Percentiles rank a stretch among this genome's conserved stretches.
Conservation (phyloP, 108 stramenopile genomes). For the Nannochloropsis oceanica region DNA sequence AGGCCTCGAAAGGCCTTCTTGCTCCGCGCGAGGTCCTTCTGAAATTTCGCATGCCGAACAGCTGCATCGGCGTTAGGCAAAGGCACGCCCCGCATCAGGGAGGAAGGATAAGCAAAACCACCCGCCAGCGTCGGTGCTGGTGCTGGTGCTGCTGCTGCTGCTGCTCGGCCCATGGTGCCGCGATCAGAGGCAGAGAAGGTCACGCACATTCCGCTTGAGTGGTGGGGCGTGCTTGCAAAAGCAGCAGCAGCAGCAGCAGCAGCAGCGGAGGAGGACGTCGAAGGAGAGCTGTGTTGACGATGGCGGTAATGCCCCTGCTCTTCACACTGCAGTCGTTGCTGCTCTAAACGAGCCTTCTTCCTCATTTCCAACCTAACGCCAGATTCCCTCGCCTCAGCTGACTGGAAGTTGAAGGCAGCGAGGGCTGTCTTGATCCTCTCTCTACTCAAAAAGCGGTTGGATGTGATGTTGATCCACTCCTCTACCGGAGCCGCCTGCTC, state of each 20-base stretch:
- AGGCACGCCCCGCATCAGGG: background rate
- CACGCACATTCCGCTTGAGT: background rate
- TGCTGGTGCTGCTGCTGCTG: background rate
- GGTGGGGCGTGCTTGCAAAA: background rate
- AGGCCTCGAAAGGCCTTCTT: background rate
- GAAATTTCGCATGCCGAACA: background rate
- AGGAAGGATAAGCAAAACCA: background rate
- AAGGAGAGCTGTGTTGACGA: too few relatives aligned
- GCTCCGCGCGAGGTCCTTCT: background rate
- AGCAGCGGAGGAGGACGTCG: too few relatives aligned
- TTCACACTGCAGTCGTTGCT: background rate
- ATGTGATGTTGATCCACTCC: slow-evolving; percentile 19
- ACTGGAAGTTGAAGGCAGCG: background rate
- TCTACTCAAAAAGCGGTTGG: slow-evolving; percentile 7
- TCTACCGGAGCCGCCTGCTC: slow-evolving; percentile 5
- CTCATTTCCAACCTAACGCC: background rate
- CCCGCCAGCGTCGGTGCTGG: background rate
- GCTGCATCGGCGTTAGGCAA: background rate
- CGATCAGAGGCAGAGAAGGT: background rate
- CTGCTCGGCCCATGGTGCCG: background rate
- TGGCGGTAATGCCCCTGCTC: background rate
- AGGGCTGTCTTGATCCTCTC: background rate
- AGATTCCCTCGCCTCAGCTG: background rate
- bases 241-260: background rate
- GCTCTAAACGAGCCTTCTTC: background rate